phyloP scores from a whole-genome alignment of 2,329 filamentous ascomycete genomes.

The Helotiales sp. region DNA sequence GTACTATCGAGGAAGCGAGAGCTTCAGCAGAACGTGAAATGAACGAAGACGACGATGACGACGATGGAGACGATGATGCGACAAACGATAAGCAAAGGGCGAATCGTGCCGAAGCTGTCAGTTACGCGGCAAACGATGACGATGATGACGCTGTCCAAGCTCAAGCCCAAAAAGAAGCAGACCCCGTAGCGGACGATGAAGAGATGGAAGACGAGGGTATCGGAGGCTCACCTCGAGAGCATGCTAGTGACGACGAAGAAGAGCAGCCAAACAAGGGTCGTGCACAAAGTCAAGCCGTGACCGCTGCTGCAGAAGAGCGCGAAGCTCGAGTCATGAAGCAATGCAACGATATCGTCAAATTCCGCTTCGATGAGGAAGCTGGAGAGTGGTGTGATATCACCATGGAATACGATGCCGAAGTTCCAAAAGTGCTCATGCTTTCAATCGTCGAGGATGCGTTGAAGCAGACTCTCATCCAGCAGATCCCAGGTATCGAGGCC shows the following conservation, averaged over 20 bases:
- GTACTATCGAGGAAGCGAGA: slow-evolving; percentile 52
- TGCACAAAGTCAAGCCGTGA: slow-evolving; percentile 23
- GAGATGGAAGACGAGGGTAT: slow-evolving; percentile 54
- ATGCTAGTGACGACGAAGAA: slow-evolving; percentile 36
- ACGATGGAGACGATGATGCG: slow-evolving; percentile 70
- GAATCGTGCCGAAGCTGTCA: slow-evolving; percentile 79
- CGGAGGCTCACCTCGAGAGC: slow-evolving; percentile 47
- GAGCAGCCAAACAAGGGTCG: slow-evolving; percentile 30
- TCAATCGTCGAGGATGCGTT: slow-evolving; percentile 83
- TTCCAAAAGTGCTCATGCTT: slow-evolving; percentile 91
- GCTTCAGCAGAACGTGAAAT: slow-evolving; percentile 40
- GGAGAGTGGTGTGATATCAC: slow-evolving; percentile 79
- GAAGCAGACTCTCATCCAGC: slow-evolving; percentile 79
- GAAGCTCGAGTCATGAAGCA: slow-evolving; percentile 64
- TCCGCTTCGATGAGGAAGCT: slow-evolving; percentile 73
- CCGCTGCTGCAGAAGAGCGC: slow-evolving; percentile 40
- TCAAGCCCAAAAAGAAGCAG: slow-evolving; percentile 58
- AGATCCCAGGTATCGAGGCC: slow-evolving; percentile 73
- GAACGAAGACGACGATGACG: slow-evolving; percentile 53
- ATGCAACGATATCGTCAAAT: slow-evolving; percentile 68
- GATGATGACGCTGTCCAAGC: slow-evolving; percentile 77
- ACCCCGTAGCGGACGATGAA: slow-evolving; percentile 55
- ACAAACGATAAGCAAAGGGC: slow-evolving; percentile 72
- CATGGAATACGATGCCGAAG: slow-evolving; percentile 76
- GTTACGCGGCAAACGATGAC: slow-evolving; percentile 90